Evolutionary conservation across 176 grass and related monocot species (phyloP), one percentile per base, ranked within the genome.

Genomic region (Aechmea fasciata): DNA sequence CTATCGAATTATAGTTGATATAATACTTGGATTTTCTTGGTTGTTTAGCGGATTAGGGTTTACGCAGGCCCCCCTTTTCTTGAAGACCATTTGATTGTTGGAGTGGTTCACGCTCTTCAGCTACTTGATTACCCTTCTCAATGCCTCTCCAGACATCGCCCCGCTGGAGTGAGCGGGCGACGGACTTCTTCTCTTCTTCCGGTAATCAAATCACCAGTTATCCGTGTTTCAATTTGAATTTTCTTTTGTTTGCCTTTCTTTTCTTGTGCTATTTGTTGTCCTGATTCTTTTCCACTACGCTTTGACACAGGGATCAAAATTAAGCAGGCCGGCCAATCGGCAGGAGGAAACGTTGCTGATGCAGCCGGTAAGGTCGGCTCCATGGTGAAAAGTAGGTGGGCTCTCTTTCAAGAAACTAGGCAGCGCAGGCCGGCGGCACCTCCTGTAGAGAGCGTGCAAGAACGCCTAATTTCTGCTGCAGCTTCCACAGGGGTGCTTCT

Each of bases 241-340:
- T 57, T 41, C 33, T 41, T 41, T 41, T 7, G 4, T 41, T 41
- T 41, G 33, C 11, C n/a, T 18, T 33, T 66, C 22, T 23, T 26
- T 5, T 76, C 66, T 49, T 59, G 13, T 2, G 11, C 1, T n/a
- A 5, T 61, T 70, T 50, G 3, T 10, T 8, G 11, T 14, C 65
- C 64, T 75, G 69, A 85, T 82, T 57, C 48, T 51, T 74, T 22
- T 24, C 29, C 11, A 66, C 1, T 0, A 73, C 25, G 11, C 13
- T 75, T 69, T 63, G 12, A 63, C 48, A 18, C 73, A 99, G 94
- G 94, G 64, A 57, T 87, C 70, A 92, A 78, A 84, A 73, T 99
- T 73, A 99, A 87, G 80, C 84, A 87, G 51, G 94, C 89, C 57
- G 80, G 94, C 1, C 86, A 99, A 81, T 93, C 89, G 14, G 94